Evolutionary conservation across 2,329 filamentous ascomycete species (phyloP).

Genomic region (Sporothrix inflata): DNA sequence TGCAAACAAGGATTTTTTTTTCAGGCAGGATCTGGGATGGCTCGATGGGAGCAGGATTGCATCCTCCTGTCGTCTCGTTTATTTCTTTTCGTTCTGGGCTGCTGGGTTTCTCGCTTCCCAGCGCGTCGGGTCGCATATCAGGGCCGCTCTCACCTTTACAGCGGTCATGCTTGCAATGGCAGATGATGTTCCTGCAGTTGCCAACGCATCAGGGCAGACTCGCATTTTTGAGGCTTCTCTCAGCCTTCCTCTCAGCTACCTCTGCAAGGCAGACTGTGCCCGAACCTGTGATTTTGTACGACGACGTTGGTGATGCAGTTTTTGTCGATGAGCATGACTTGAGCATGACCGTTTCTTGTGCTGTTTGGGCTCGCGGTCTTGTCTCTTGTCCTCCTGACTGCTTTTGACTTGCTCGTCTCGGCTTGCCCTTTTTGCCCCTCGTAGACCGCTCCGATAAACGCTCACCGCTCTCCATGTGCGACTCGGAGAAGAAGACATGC

Average conservation of each 20-base stretch:
- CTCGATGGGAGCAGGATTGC: slow-evolving; percentile 5
- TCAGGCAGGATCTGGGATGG: neutral
- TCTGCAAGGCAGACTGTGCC: slow-evolving; percentile 24
- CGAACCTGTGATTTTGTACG: neutral
- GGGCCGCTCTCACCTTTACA: slow-evolving; percentile 17
- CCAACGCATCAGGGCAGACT: slow-evolving; percentile 23
- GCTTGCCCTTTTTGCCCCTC: neutral
- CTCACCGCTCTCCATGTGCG: slow-evolving; percentile 26
- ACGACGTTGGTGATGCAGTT: neutral
- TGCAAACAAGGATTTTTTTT: neutral
- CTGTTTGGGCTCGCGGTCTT: neutral
- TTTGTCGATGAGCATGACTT: neutral
- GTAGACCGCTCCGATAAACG: neutral
- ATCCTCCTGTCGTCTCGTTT: neutral
- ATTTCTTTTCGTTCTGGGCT: neutral
- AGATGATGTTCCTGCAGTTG: slow-evolving; percentile 17
- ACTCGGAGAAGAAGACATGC: slow-evolving; percentile 13
- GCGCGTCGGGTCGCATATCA: slow-evolving; percentile 15
- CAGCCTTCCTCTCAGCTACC: slow-evolving; percentile 20
- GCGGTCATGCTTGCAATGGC: neutral
- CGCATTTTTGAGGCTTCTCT: neutral
- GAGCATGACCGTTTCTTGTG: neutral
- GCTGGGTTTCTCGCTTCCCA: slow-evolving; percentile 15
- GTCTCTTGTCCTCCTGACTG: neutral
- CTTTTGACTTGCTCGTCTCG: neutral